A percentile compares a stretch with the other conserved stretches of the same genome.
phyloP scores from a whole-genome alignment of 495 filamentous ascomycete genomes.

The Zalerion maritima region DNA sequence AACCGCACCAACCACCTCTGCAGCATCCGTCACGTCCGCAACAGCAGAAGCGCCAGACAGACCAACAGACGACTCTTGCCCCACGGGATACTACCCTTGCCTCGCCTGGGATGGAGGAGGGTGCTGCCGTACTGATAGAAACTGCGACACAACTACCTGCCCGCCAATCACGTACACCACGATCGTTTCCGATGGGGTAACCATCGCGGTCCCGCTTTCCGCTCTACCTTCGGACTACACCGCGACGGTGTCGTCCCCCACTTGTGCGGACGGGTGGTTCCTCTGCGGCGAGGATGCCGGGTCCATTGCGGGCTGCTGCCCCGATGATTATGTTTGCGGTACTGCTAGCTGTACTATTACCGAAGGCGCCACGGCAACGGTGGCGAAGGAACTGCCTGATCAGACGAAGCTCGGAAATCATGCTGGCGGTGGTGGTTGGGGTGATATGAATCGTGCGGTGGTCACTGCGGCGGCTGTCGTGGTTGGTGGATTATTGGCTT shows the following conservation, averaged over 20 bases:
- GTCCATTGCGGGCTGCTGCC: conserved; percentile 62
- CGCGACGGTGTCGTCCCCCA: conserved; percentile 15
- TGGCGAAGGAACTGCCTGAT: conserved; percentile 45
- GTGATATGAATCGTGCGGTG: too few relatives aligned
- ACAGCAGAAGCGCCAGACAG: too few relatives aligned
- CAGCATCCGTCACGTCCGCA: conserved; percentile 14
- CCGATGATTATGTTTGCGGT: conserved; percentile 58
- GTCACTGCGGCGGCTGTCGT: too few relatives aligned
- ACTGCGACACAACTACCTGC: conserved; percentile 48
- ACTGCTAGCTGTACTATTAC: conserved; percentile 46
- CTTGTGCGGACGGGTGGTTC: conserved; percentile 67
- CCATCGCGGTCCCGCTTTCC: conserved; percentile 47
- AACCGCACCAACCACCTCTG: conserved; percentile 13
- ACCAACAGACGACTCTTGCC: conserved; percentile 31
- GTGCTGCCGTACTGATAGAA: conserved; percentile 60
- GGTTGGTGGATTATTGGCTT: too few relatives aligned
- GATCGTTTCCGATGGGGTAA: conserved; percentile 48
- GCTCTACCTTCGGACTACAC: conserved; percentile 20
- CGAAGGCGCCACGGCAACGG: conserved; percentile 31
- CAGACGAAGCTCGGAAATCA: too few relatives aligned
- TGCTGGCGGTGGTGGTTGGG: too few relatives aligned
- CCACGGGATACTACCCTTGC: conserved; percentile 42
- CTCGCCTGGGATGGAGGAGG: conserved; percentile 35
- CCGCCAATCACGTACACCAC: conserved; percentile 44
- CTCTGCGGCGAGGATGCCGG: conserved; percentile 42